Evolutionary conservation across 208 protist genomes (phyloP), one percentile per base, ranked within the genome.

Genomic region (Trypanosoma avium): DNA sequence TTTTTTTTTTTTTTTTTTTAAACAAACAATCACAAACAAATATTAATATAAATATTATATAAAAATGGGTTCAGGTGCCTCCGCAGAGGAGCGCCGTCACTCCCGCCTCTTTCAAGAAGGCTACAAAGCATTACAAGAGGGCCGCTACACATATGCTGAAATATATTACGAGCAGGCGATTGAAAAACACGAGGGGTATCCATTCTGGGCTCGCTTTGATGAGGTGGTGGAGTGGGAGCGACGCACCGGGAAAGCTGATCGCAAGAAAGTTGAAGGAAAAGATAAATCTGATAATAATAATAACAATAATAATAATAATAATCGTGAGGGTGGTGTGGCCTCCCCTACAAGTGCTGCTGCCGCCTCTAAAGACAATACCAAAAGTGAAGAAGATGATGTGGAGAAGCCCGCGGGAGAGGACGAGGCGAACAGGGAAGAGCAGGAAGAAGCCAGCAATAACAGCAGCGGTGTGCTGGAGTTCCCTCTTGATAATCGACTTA

Each of bases 121-220:
- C 33, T 61, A 62, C 27, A 60, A 52, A 43, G 56, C 76, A 1
- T 54, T 77, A 3, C 60, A 58, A 8, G 67, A 82, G 32, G 76
- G 76, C n/a, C 76, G 76, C n/a, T 77, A 67, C 70, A 82, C 70
- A 8, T 74, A 77, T 33, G 65, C 76, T 12, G 70, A 77, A 40
- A 73, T 82, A 32, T 73, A 74, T 57, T 82, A 74, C 48, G 70
- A 77, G 3, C 76, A 82, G 53, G 70, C 70, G 42, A 67, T 77
- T 66, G 66, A 77, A 42, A 58, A 69, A 21, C 76, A 82, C 50
- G 55, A 67, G 4, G 76, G 76, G 0, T 47, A 69, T 30, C 27
- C 33, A 4, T 82, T 77, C 47, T 82, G 76, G 70, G 43, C 47
- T 15, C 33, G 56, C 36, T 40, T 72, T 15, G 66, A 65, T n/a